Evolutionary conservation across 2,329 filamentous ascomycete genomes (phyloP), one percentile per base, ranked within the genome.

Genomic region (Dryadomyces quercivorus): DNA sequence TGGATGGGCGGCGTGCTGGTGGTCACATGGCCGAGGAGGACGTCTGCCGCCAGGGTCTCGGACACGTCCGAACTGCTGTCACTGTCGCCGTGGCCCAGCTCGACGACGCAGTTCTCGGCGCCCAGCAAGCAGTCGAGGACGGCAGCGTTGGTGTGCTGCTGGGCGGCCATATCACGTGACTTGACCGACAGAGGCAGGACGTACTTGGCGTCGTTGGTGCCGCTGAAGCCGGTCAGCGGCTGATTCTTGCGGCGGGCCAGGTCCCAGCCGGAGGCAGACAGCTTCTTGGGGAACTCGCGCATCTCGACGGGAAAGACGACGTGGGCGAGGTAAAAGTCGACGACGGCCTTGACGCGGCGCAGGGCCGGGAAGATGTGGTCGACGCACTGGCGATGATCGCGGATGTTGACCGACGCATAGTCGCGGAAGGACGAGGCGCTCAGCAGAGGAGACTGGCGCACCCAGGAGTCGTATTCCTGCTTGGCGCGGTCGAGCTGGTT

Each of bases 231-330:
- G 0, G 80, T 82, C 0, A 75, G 81, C 0, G 74, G 70, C 20
- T 78, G 67, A 0, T 18, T 6, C 54, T 75, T 82, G 5, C 50
- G 50, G 42, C 68, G 63, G 0, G 69, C 79, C 18, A 88, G 67
- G 57, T 88, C 82, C 84, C 84, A 88, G 0, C 82, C 84, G 0
- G 83, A 87, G 0, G 80, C 74, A 0, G 78, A 81, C 0, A 88
- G 65, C 57, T 86, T 88, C 9, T 72, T 54, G 0, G 77, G 75
- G 50, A 86, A 88, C 56, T 86, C 78, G 21, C 75, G 81, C 57
- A 79, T 74, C 21, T 83, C 76, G 36, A 73, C 79, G 0, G 81
- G 73, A 58, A 88, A 88, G 0, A 85, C 75, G 0, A 82, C 62
- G 5, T 71, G 63, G 0, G 67, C 64, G 0, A 91, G 64, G 61